Evolutionary conservation across 2,329 filamentous ascomycete species (phyloP).

Genomic region (Fusarium pseudoanthophilum): DNA sequence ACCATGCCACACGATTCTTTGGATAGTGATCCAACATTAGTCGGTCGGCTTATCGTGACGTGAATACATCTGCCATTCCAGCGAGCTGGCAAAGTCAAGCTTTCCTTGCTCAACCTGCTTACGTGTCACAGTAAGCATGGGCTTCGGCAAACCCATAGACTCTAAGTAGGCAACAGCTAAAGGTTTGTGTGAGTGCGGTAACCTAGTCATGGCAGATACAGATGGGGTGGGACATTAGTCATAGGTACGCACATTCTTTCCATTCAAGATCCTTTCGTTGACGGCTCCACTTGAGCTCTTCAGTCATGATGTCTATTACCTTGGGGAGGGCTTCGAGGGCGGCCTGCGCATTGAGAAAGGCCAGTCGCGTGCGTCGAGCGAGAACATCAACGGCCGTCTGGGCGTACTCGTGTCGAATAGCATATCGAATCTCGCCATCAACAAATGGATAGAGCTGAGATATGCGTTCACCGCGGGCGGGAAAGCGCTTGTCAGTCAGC

Average conservation of each 20-base stretch:
- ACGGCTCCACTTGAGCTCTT: constrained; percentile 82
- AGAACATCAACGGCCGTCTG: constrained; percentile 91
- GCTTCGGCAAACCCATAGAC: constrained; percentile 73
- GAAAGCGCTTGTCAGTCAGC: constrained; percentile 82
- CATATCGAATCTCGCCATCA: constrained; percentile 91
- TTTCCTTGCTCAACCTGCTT: constrained; percentile 70
- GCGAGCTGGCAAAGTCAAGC: constrained; percentile 65
- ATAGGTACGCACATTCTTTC: constrained; percentile 70
- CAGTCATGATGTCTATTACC: constrained; percentile 89
- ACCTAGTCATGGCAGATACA: constrained; percentile 9
- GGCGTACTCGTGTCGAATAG: constrained; percentile 88
- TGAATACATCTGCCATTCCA: constrained; percentile 72
- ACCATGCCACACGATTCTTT: neutral
- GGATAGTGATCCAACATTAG: constrained; percentile 5
- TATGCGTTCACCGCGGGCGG: constrained; percentile 83
- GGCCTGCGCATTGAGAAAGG: constrained; percentile 92
- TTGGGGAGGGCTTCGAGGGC: constrained; percentile 85
- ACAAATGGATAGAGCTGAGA: constrained; percentile 87
- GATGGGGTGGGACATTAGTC: neutral
- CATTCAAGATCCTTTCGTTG: constrained; percentile 82
- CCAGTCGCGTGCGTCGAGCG: constrained; percentile 83
- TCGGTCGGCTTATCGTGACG: constrained; percentile 65
- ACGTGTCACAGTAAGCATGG: constrained; percentile 66
- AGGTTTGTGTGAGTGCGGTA: constrained; percentile 9
- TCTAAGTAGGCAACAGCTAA: constrained; percentile 69